A percentile compares a stretch with the other conserved stretches of the same genome.
Conservation (phyloP, 139 green algal genomes). For the Mychonastes homosphaera region DNA sequence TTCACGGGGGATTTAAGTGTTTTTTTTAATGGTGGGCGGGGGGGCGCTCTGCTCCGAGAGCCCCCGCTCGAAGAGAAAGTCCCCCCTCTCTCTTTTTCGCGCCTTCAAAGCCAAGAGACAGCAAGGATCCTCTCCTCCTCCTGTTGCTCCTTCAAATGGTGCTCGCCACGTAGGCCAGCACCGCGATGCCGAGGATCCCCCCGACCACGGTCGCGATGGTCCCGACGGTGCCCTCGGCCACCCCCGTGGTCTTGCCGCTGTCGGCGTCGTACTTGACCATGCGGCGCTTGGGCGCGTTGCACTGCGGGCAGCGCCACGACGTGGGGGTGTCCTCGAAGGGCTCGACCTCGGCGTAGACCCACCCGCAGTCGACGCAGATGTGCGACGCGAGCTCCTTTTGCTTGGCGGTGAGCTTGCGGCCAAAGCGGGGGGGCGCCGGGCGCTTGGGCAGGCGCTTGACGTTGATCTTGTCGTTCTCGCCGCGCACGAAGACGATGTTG, state of each 20-base stretch:
- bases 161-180: too few relatives aligned
- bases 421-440: slow-evolving; percentile 77
- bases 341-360: slow-evolving; percentile 61
- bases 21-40: too few relatives aligned
- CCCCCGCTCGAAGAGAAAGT: too few relatives aligned
- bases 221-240: slow-evolving; percentile 44
- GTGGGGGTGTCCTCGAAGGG: slow-evolving; percentile 21
- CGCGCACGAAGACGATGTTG: slow-evolving; percentile 48
- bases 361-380: slow-evolving; percentile 94
- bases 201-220: slow-evolving; percentile 65
- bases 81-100: too few relatives aligned
- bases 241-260: slow-evolving; percentile 54
- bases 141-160: too few relatives aligned
- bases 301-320: slow-evolving; percentile 43
- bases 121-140: too few relatives aligned
- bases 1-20: too few relatives aligned
- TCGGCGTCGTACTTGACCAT: slow-evolving; percentile 83
- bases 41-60: too few relatives aligned
- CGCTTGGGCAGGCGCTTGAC: slow-evolving; percentile 92
- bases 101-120: too few relatives aligned
- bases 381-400: slow-evolving; percentile 84
- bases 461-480: slow-evolving; percentile 76
- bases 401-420: slow-evolving; percentile 70
- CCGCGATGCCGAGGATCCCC: slow-evolving; percentile 40
- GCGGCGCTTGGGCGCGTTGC: slow-evolving; percentile 82